A percentile compares a stretch with the other conserved stretches of the same genome.
Evolutionary conservation across 768 basidiomycete genomes (phyloP).

Genomic region (Hypsizygus marmoreus): DNA sequence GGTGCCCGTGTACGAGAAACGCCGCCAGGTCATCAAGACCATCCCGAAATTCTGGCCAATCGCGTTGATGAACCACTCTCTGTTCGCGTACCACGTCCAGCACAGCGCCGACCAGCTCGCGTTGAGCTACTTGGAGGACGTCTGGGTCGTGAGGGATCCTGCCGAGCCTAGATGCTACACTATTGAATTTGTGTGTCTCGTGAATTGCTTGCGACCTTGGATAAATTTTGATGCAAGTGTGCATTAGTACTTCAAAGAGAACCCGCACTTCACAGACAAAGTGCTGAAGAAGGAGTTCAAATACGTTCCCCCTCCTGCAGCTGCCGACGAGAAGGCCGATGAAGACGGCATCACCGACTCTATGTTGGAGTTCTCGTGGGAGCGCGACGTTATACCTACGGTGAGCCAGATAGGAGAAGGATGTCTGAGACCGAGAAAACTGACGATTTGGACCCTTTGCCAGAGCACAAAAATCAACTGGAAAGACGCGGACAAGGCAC

Average conservation of each 20-base stretch:
- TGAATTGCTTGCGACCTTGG: not conserved
- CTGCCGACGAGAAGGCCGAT: constrained; percentile 60
- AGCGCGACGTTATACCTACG: constrained; percentile 66
- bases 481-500: constrained; percentile 76
- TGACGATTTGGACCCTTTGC: constrained; percentile 6
- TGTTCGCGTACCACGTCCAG: constrained; percentile 66
- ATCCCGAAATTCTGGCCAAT: constrained; percentile 87
- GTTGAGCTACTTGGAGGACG: constrained; percentile 79
- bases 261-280: constrained; percentile 77
- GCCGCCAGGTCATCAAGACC: constrained; percentile 62
- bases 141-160: constrained; percentile 79
- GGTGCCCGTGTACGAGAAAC: constrained; percentile 65
- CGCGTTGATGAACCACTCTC: constrained; percentile 72
- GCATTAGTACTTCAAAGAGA: constrained; percentile 78
- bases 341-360: constrained; percentile 75
- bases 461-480: constrained; percentile 74
- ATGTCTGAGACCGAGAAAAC: constrained; percentile 6
- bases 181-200: constrained; percentile 79
- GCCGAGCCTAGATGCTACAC: constrained; percentile 81
- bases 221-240: constrained; percentile 6
- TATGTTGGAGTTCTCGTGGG: constrained; percentile 83
- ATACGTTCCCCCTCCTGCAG: constrained; percentile 56
- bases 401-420: constrained; percentile 38
- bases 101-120: constrained; percentile 81
- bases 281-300: constrained; percentile 85